These are phyloP conservation scores for Penicillium canescens DNA, from an alignment of 495 filamentous ascomycete species.

Conservation along the genomic window DNA sequence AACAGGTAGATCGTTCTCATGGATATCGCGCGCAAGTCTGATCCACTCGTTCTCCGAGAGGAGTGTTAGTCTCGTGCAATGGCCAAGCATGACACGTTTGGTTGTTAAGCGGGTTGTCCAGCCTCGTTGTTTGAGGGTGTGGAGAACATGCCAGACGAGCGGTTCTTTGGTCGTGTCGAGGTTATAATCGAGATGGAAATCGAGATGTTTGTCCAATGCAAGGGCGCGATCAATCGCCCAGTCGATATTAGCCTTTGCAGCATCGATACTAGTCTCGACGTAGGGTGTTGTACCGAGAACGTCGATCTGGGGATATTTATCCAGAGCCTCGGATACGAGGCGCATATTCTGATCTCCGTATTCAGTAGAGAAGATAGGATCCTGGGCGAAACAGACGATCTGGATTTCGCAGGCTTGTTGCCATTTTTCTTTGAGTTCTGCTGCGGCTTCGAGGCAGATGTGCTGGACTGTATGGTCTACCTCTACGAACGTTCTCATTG, in stretches of 20 bases:
- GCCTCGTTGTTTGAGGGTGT: slow-evolving; percentile 41
- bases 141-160: slow-evolving; percentile 54
- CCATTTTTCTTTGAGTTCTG: slow-evolving; percentile 59
- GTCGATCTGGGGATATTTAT: slow-evolving; percentile 43
- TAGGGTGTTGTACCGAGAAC: slow-evolving; percentile 72
- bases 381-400: slow-evolving; percentile 73
- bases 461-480: slow-evolving; percentile 62
- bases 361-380: slow-evolving; percentile 61
- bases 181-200: slow-evolving; percentile 76
- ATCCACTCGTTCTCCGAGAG: slow-evolving; percentile 52
- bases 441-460: slow-evolving; percentile 59
- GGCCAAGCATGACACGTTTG: slow-evolving; percentile 63
- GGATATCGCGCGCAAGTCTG: slow-evolving; percentile 44
- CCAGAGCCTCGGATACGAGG: slow-evolving; percentile 51
- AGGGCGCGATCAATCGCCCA: slow-evolving; percentile 59
- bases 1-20: slow-evolving; percentile 52
- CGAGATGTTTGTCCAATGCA: slow-evolving; percentile 55
- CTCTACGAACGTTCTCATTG: slow-evolving; percentile 74
- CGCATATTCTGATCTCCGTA: slow-evolving; percentile 45
- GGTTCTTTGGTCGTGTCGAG: slow-evolving; percentile 49
- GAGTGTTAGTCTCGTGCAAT: slow-evolving; percentile 68
- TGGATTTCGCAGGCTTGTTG: slow-evolving; percentile 58
- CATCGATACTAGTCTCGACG: slow-evolving; percentile 55
- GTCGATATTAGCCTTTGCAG: slow-evolving; percentile 58
- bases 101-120: slow-evolving; percentile 41